Base-by-base conservation (phyloP, 768 basidiomycete genomes). In the Hygrocybe coccinea region DNA sequence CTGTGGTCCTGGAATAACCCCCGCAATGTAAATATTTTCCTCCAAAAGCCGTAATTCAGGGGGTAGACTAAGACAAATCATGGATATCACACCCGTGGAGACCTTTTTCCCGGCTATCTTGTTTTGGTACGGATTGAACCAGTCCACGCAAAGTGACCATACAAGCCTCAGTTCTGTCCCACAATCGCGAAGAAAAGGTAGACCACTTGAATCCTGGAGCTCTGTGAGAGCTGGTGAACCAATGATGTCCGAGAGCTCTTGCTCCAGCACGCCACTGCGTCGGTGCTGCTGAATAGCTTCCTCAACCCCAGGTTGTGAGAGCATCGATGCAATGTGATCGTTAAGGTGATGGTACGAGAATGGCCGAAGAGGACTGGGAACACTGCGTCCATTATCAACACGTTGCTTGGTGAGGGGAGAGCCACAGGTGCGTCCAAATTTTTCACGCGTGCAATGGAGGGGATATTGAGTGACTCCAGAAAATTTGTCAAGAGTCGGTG, bases 1-100 rank as follows among this genome's bases (percentile, higher is more conserved):
- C 2, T 60, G 46, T 0, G 74, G 75, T 0, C 75, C 71, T 2
- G 71, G 73, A 12, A 76, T 71, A 54, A 76, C 46, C 10, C 50
- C 50, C 7, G 7, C 21, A n/a, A 38, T n/a, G 22, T 52, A 52
- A 29, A 52, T 60, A 49, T 76, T 74, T 19, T 49, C 8, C 25
- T 73, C 59, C 0, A 34, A 51, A 14, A 36, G 37, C 6, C 56
- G 50, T 6, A 57, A 15, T 4, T n/a, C 25, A 37, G 50, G 50
- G 11, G 50, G 50, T 12, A 52, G 38, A 24, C 37, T 52, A 17
- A 38, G 37, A 25, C 50, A 52, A 24, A 41, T 25, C 50, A 52
- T 38, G 50, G 50, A 9, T 9, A 52, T 37, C 12, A 37, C n/a
- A 7, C 50, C 50, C 50, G 19, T 33, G n/a, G 50, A 52, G 11